These are phyloP conservation scores for Ceratocystis eucalypticola DNA, from an alignment of 2,329 filamentous ascomycete genomes.

Conservation along the genomic window DNA sequence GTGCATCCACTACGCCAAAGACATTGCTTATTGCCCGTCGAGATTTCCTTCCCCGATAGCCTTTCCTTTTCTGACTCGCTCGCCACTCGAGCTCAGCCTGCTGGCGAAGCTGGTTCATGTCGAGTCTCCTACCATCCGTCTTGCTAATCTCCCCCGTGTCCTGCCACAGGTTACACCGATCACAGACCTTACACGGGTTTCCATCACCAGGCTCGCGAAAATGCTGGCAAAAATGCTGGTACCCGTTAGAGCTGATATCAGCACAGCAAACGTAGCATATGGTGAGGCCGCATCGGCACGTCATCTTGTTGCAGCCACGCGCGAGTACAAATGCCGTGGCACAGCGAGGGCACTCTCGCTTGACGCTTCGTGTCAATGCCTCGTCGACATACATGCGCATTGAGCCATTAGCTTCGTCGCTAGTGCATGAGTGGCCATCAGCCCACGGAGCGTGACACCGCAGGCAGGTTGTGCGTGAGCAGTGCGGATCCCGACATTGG, in stretches of 20 bases:
- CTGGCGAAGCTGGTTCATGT: background rate
- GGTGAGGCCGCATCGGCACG: slow-evolving; percentile 86
- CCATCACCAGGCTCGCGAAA: slow-evolving; percentile 62
- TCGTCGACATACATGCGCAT: slow-evolving; percentile 77
- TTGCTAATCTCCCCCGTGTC: slow-evolving; percentile 60
- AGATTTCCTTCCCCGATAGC: background rate
- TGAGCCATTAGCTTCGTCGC: slow-evolving; percentile 56
- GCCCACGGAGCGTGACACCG: slow-evolving; percentile 71
- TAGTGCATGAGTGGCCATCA: slow-evolving; percentile 82
- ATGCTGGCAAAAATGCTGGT: slow-evolving; percentile 91
- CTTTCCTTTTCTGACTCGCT: background rate
- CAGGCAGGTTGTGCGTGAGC: slow-evolving; percentile 61
- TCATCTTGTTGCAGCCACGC: slow-evolving; percentile 91
- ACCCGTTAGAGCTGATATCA: slow-evolving; percentile 60
- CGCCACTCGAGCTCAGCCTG: background rate
- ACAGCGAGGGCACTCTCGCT: slow-evolving; percentile 86
- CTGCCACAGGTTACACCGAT: slow-evolving; percentile 67
- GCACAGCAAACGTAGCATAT: slow-evolving; percentile 97
- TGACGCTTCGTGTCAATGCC: slow-evolving; percentile 85
- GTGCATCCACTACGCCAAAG: background rate
- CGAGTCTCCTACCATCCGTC: slow-evolving; percentile 23
- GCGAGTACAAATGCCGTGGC: slow-evolving; percentile 86
- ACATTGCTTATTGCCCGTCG: background rate
- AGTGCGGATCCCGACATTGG: slow-evolving; percentile 56
- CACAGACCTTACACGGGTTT: slow-evolving; percentile 60